Base-by-base conservation (phyloP, 1,139 yeast genomes). In the Arxiozyma slooffiae region DNA sequence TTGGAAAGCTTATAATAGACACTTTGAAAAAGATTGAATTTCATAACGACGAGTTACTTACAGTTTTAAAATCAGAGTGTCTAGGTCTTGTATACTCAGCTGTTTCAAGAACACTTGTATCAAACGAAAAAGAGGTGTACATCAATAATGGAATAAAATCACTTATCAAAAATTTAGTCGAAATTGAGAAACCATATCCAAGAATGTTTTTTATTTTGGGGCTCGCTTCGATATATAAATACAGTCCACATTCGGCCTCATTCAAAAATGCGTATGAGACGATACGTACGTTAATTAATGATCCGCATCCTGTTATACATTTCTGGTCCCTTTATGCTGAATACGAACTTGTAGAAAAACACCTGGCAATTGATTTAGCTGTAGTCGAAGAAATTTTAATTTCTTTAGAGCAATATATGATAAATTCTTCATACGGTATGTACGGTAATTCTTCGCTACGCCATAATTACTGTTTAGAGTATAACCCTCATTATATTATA, bases 291-390 rank as follows among this genome's bases (percentile, higher is more conserved):
- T 71, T 90, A 44, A 68, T 85, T 3, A 71, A 71, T 39, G 97
- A 90, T 67, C 94, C 96, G 0, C 92, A 90, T 62, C 96, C 96
- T 0, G 71, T 79, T 2, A 89, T 92, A 16, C 89, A 86, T 62
- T 76, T 78, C 52, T 84, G 87, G 74, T 76, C 94, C 0, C 64
- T 89, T 54, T 77, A 76, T 49, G 77, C 95, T 0, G 66, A 85
- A 40, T 67, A 76, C 3, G 70, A 76, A 7, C 68, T 85, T 16
- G 72, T 88, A 47, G 80, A 79, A 45, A 71, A 78, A 5, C 85
- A 82, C 50, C 63, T 79, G 46, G 78, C 80, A 11, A 74, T 79
- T 50, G 70, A 68, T 38, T 60, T 71, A 0, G 57, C 62, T 5
- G 68, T 71, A 17, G 70, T 78, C 3, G 58, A 72, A 9, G 72